A percentile compares a stretch with the other conserved stretches of the same genome.
These are phyloP conservation scores for Boletales sp. DNA, from an alignment of 768 basidiomycete species.

Conservation along the genomic window DNA sequence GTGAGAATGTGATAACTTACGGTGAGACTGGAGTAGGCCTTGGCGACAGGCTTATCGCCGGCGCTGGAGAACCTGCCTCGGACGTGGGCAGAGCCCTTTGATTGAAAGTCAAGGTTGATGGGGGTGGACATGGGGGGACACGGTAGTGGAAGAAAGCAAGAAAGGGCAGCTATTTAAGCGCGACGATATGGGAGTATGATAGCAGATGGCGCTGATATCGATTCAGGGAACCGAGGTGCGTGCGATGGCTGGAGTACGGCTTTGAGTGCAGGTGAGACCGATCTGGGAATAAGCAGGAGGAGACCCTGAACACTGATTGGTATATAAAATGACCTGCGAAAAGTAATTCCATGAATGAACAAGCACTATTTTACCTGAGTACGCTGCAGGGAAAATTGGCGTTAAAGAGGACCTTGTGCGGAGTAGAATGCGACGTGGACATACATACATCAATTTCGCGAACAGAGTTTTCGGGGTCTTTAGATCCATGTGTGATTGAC, in stretches of 20 bases:
- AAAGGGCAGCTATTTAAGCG: conserved; percentile 33
- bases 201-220: conserved; percentile 5
- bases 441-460: neutral
- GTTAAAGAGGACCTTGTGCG: conserved; percentile 10
- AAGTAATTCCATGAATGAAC: neutral
- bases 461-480: conserved; percentile 29
- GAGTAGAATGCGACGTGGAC: neutral
- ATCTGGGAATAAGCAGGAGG: conserved; percentile 5
- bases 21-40: conserved; percentile 56
- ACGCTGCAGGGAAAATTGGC: conserved; percentile 3
- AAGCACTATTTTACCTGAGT: neutral
- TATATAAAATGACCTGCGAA: conserved; percentile 7
- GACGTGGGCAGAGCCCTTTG: conserved; percentile 58
- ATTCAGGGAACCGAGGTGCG: conserved; percentile 2
- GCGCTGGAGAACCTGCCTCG: conserved; percentile 67
- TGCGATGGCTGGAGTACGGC: conserved; percentile 4
- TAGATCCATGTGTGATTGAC: neutral
- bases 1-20: conserved; percentile 38
- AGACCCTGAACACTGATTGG: conserved; percentile 26
- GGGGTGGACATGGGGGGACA: conserved; percentile 47
- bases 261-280: neutral
- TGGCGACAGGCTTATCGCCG: conserved; percentile 45
- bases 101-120: conserved; percentile 46
- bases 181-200: neutral
- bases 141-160: conserved; percentile 15